A percentile compares a stretch with the other conserved stretches of the same genome.
Evolutionary conservation across 1,284 basidiomycete genomes (phyloP).

Genomic region (Mycosarcoma mackinlayi): DNA sequence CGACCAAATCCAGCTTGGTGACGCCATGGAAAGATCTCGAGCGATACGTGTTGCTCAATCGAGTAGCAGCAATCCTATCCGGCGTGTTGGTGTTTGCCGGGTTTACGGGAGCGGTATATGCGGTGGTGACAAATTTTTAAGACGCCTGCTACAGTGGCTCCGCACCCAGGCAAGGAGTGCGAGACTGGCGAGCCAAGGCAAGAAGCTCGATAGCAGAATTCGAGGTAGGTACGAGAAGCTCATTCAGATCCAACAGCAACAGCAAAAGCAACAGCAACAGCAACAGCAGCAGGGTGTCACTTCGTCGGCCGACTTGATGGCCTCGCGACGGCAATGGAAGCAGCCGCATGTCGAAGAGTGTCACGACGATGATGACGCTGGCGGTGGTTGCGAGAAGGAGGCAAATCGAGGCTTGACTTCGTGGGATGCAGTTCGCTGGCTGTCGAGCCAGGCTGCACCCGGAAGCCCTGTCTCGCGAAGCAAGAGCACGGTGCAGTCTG

Average conservation of each 20-base stretch:
- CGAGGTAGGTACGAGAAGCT: constrained; percentile 43
- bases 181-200: not conserved
- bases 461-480: constrained; percentile 3
- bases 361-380: not conserved
- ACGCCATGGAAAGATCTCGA: constrained; percentile 42
- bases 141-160: constrained; percentile 51
- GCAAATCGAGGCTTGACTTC: constrained; percentile 14
- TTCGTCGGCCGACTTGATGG: constrained; percentile 4
- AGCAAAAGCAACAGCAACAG: constrained; percentile 14
- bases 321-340: not conserved
- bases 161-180: constrained; percentile 16
- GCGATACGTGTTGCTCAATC: constrained; percentile 52
- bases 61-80: constrained; percentile 48
- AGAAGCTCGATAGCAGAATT: constrained; percentile 13
- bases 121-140: constrained; percentile 59
- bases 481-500: not conserved
- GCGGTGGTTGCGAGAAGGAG: not conserved
- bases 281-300: not conserved
- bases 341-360: not conserved
- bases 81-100: constrained; percentile 51
- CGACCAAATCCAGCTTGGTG: constrained; percentile 3
- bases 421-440: constrained; percentile 26
- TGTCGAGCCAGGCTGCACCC: constrained; percentile 8
- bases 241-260: constrained; percentile 25
- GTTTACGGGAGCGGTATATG: constrained; percentile 47